Base-by-base conservation (phyloP, 345 rosid species). In the Odontarrhena argentea region DNA sequence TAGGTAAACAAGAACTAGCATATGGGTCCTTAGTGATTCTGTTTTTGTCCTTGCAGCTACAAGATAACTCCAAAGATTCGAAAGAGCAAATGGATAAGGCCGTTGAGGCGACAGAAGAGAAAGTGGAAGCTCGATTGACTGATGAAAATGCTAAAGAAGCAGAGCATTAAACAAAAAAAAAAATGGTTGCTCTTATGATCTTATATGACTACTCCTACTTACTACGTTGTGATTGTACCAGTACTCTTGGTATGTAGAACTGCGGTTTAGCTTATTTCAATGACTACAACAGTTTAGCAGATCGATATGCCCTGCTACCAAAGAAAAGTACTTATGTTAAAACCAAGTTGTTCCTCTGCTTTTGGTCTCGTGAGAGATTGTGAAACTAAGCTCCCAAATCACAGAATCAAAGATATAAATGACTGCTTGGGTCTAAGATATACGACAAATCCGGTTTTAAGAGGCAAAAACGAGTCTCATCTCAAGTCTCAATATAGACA, bases 11-110 rank as follows among this genome's bases (percentile, higher is more conserved):
- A 18, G 46, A 25, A 24, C 36, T 56, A 36, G 1, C 26, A 2
- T 26, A 57, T 37, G 50, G 8, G 2, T 50, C 38, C 46, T 64
- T 44, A 40, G 40, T 51, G 59, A 14, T 24, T 66, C 26, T 73
- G 13, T 59, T 35, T 14, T 34, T 57, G 59, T 42, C 10, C 35
- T 43, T 72, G 66, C 80, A 84, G 96, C 71, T 84, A 76, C 86
- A 81, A 79, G 96, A 82, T 83, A 64, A 53, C 48, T 14, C 69
- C 8, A 80, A 67, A 52, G 83, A 77, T 70, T 75, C 71, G 49
- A 76, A 80, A 74, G 82, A 75, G 60, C 64, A 54, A 24, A 30
- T 55, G 59, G 79, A 75, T 43, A 43, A 69, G 53, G 69, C 65
- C 67, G 59, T 35, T 10, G 75, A 70, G 22, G 73, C 25, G 30